phyloP scores from a whole-genome alignment of 2,329 filamentous ascomycete species.

The Colletotrichum salicis region DNA sequence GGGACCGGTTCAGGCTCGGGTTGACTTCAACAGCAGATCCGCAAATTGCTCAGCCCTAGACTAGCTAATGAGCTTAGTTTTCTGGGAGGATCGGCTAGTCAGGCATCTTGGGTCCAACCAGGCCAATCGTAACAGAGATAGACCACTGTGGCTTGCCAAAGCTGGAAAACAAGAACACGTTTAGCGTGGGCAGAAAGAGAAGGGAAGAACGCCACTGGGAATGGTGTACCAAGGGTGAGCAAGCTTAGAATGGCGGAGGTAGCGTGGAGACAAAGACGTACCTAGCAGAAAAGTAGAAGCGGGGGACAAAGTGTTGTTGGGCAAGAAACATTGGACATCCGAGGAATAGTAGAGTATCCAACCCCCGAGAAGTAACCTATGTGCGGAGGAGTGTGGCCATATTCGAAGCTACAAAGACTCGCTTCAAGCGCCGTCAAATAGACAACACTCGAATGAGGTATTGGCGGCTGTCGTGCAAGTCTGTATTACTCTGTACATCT shows the following conservation, averaged over 20 bases:
- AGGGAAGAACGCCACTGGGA: neutral
- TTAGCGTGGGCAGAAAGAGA: conserved; percentile 16
- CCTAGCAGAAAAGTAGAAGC: neutral
- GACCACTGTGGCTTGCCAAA: conserved; percentile 47
- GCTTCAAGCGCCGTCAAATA: neutral
- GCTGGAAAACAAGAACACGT: conserved; percentile 44
- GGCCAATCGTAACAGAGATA: conserved; percentile 40
- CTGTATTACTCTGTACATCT: neutral
- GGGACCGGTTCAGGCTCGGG: conserved; percentile 4
- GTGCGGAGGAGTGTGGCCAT: neutral
- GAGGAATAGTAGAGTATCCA: neutral
- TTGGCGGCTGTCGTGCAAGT: neutral
- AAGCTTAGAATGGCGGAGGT: conserved; percentile 25
- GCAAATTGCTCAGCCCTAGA: conserved; percentile 38
- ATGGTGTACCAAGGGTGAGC: neutral
- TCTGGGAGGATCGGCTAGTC: conserved; percentile 38
- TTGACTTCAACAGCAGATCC: conserved; percentile 13
- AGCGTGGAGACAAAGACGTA: conserved; percentile 33
- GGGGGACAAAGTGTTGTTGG: neutral
- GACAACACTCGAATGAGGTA: neutral
- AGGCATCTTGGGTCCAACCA: conserved; percentile 23
- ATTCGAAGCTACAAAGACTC: neutral
- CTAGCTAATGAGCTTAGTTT: conserved; percentile 41
- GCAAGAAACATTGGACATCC: neutral
- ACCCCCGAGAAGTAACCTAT: too few species aligned